Evolutionary conservation across 208 protist genomes (phyloP).

Genomic region (Trypanosomatidae sp.): DNA sequence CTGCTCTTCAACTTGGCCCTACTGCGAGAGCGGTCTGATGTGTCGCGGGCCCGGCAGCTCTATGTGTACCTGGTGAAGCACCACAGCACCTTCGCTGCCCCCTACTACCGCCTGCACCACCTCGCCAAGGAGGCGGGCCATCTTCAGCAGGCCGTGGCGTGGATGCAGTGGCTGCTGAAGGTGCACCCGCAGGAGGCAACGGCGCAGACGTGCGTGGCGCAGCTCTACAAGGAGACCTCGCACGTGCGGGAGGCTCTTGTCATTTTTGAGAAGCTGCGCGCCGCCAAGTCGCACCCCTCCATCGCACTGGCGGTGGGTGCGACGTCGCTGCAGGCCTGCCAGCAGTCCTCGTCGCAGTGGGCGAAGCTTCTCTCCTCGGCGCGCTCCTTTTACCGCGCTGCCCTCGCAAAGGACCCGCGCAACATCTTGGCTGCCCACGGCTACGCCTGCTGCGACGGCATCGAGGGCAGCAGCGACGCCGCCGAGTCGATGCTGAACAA

Average conservation of each 20-base stretch:
- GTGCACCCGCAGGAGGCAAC: constrained; percentile 53
- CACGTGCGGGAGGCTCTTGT: constrained; percentile 44
- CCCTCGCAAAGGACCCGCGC: constrained; percentile 52
- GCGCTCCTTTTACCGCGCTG: constrained; percentile 50
- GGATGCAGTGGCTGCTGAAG: constrained; percentile 76
- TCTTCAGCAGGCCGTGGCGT: constrained; percentile 68
- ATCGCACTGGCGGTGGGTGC: constrained; percentile 61
- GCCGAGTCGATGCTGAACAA: constrained; percentile 75
- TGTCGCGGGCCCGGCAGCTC: constrained; percentile 44
- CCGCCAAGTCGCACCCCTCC: constrained; percentile 32
- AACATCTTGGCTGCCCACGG: constrained; percentile 86
- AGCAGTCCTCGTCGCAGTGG: constrained; percentile 55
- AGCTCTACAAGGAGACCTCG: constrained; percentile 56
- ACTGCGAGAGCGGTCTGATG: constrained; percentile 55
- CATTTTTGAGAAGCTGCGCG: constrained; percentile 37
- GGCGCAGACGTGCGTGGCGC: constrained; percentile 49
- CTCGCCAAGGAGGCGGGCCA: constrained; percentile 56
- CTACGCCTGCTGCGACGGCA: constrained; percentile 77
- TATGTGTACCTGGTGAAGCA: constrained; percentile 84
- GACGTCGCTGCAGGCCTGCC: constrained; percentile 63
- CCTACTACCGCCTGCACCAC: constrained; percentile 75
- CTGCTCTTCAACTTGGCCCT: constrained; percentile 82
- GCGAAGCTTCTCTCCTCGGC: constrained; percentile 35
- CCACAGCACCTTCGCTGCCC: constrained; percentile 55
- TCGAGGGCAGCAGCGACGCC: constrained; percentile 54